Conservation (phyloP, 441 rosid genomes). For the Brassica hybrid region DNA sequence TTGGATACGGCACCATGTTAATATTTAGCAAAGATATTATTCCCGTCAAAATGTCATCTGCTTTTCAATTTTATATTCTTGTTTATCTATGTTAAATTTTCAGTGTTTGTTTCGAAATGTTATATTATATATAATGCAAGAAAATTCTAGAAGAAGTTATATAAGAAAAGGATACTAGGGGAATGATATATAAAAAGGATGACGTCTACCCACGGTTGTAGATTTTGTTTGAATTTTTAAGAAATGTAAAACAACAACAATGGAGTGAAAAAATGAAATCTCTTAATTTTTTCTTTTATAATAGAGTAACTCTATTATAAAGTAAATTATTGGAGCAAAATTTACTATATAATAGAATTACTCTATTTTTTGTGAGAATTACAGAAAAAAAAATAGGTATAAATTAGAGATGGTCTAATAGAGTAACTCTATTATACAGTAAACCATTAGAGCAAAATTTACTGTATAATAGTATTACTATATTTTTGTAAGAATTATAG, state of each 20-base stretch:
- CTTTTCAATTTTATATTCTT: conserved; percentile 36
- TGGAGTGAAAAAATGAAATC: neutral
- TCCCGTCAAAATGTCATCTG: conserved; percentile 33
- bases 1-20: conserved; percentile 35
- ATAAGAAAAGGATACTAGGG: neutral
- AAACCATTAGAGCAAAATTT: no score
- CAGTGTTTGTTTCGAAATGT: conserved; percentile 30
- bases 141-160: conserved; percentile 23
- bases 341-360: no score
- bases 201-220: neutral
- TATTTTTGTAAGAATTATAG: no score
- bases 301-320: no score
- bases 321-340: no score
- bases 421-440: no score
- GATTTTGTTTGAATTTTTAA: neutral
- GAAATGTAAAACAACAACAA: neutral
- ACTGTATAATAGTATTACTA: no score
- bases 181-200: neutral
- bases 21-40: conserved; percentile 39
- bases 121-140: conserved; percentile 15
- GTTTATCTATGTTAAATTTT: conserved; percentile 26
- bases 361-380: no score
- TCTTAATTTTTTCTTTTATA: no score
- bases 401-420: no score
- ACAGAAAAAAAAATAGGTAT: no score